phyloP scores from a whole-genome alignment of 257 asterid genomes.

The Solanum lycopersicoides region DNA sequence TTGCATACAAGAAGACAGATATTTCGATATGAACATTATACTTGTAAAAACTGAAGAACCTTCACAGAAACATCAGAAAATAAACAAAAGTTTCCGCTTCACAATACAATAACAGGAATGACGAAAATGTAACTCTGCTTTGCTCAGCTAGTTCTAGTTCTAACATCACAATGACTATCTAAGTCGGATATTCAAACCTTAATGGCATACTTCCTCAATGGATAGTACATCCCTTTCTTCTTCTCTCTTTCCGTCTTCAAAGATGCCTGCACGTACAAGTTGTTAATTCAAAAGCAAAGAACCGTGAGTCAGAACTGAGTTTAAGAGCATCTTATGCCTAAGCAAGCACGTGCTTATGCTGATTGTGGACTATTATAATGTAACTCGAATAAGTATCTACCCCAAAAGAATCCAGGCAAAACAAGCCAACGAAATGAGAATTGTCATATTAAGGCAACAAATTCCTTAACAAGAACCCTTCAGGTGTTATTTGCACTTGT shows the following conservation, averaged over 20 bases:
- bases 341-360: not conserved
- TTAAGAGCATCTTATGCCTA: too few relatives aligned
- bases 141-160: not conserved
- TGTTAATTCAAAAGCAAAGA: not conserved
- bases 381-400: not conserved
- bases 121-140: not conserved
- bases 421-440: not conserved
- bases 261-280: slow-evolving; percentile 32
- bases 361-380: not conserved
- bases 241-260: slow-evolving; percentile 64
- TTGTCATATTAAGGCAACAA: not conserved
- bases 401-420: not conserved
- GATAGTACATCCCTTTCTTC: slow-evolving; percentile 67
- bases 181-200: slow-evolving; percentile 29
- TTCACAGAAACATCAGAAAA: not conserved
- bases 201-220: slow-evolving; percentile 63
- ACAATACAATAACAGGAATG: too few relatives aligned
- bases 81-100: not conserved
- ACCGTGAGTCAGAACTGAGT: not conserved
- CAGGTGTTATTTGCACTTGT: not conserved
- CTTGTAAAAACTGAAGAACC: not conserved
- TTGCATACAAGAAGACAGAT: not conserved
- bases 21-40: not conserved
- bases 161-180: not conserved
- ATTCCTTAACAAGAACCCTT: not conserved